A percentile compares a stretch with the other conserved stretches of the same genome.
Evolutionary conservation across 257 asterid species (phyloP).

Genomic region (Voacanga thouarsii): DNA sequence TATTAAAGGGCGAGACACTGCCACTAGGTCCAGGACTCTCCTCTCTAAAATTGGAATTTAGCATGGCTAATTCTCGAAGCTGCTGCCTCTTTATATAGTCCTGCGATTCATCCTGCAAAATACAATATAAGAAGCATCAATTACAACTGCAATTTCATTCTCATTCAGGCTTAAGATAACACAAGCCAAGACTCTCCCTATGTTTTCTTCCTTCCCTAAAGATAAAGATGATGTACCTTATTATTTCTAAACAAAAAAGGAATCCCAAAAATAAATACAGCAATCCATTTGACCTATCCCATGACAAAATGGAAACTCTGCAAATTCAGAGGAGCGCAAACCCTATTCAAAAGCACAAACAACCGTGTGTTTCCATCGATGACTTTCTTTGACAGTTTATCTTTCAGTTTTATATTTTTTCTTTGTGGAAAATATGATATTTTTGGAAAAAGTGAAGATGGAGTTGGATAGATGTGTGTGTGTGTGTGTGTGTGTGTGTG

Average conservation of each 20-base stretch:
- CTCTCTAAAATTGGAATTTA: constrained; percentile 88
- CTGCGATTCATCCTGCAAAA: constrained; percentile 82
- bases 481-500: no score
- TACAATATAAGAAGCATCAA: constrained; percentile 6
- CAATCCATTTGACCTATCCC: background rate
- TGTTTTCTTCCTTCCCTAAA: background rate
- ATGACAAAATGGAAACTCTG: background rate
- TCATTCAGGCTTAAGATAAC: background rate
- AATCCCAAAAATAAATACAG: no score
- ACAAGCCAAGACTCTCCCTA: background rate
- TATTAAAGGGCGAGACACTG: constrained; percentile 87
- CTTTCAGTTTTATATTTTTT: background rate
- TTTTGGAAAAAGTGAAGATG: background rate
- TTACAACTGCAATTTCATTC: background rate
- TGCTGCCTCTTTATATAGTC: constrained; percentile 93
- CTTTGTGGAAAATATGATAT: background rate
- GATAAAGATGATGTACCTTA: background rate
- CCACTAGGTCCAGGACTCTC: constrained; percentile 99
- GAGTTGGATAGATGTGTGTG: background rate
- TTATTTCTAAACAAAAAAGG: no score
- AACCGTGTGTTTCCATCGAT: background rate
- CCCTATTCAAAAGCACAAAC: background rate
- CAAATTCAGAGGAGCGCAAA: background rate
- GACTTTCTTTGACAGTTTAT: background rate
- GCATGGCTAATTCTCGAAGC: constrained; percentile 89